phyloP scores from a whole-genome alignment of 768 basidiomycete species.

The Mrakia frigida region DNA sequence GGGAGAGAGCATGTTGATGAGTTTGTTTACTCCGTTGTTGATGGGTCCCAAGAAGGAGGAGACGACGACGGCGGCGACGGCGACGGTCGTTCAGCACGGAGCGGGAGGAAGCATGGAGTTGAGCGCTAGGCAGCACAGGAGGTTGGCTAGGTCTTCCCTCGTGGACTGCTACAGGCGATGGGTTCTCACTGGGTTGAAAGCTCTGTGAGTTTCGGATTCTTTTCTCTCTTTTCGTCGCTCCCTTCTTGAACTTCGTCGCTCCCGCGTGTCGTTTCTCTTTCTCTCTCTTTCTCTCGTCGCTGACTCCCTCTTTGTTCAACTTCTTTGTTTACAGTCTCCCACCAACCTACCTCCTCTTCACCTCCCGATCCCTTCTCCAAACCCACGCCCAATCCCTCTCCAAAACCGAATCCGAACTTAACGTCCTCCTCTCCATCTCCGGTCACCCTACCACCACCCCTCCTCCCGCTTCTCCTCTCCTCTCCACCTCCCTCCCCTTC shows the following conservation, averaged over 20 bases:
- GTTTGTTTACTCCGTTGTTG: conserved; percentile 40
- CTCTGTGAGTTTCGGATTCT: conserved; percentile 24
- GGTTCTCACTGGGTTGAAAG: conserved; percentile 42
- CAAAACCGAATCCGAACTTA: conserved; percentile 14
- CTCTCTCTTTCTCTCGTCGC: background rate
- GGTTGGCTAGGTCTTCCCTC: conserved; percentile 42
- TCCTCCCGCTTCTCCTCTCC: background rate
- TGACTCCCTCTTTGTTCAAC: background rate
- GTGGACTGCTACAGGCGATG: conserved; percentile 44
- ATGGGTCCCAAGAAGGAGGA: conserved; percentile 12
- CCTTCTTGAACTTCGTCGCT: too few species aligned
- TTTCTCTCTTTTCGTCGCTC: background rate
- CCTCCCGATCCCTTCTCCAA: conserved; percentile 23
- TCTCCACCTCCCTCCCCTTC: conserved; percentile 35
- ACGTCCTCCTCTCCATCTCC: conserved; percentile 32
- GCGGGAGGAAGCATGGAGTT: conserved; percentile 12
- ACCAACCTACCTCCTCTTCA: conserved; percentile 29
- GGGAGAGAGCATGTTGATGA: conserved; percentile 37
- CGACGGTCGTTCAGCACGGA: background rate
- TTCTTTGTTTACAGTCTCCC: conserved; percentile 19
- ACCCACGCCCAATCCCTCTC: background rate
- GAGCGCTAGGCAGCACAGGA: conserved; percentile 41
- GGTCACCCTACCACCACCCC: background rate
- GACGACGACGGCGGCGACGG: too few species aligned
- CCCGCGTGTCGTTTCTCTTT: background rate